Base-by-base conservation (phyloP, 139 green algal genomes). In the Yamagishiella unicocca region DNA sequence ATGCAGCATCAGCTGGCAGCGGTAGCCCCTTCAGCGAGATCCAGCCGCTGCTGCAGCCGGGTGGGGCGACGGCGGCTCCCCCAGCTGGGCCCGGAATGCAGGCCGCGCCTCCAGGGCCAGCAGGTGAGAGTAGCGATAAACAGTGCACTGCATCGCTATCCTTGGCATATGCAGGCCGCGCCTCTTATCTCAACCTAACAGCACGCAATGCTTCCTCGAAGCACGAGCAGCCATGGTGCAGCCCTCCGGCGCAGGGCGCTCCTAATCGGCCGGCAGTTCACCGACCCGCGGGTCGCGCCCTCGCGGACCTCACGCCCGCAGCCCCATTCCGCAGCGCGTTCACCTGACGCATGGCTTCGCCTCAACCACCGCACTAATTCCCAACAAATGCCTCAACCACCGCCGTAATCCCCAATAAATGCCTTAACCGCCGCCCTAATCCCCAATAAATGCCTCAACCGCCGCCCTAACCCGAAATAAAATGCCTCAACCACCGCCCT, bases 1-100 rank as follows among this genome's bases (percentile, higher is more conserved):
- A 58, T 25, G 50, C 50, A 12, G 50, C 50, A n/a, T n/a, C 71
- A 78, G 40, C 43, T 2, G 42, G 22, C 73, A 45, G 50, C 33
- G 21, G 35, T 33, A 27, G 35, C 25, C 33, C 21, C 22, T 71
- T 53, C 35, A 71, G 55, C 38, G 77, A 84, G n/a, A 84, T 84
- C 22, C 55, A 84, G 55, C 77, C 77, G 38, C 77, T 84, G 55
- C 55, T 84, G 77, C 70, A n/a, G 40, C n/a, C 72, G 24, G n/a
- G 72, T 24, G 72, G 72, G 14, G 42, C 25, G 10, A 22, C 64
- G 19, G 72, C 72, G 6, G 29, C 40, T 19, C 43, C 72, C 14
- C 72, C 42, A 6, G 72, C 72, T 4, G 72, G 72, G 72, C 72
- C 72, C 7, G 72, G 43, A 40, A 31, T 27, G 7, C 14, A 7